Conservation (phyloP, 345 rosid species). For the Populus pruinosa region DNA sequence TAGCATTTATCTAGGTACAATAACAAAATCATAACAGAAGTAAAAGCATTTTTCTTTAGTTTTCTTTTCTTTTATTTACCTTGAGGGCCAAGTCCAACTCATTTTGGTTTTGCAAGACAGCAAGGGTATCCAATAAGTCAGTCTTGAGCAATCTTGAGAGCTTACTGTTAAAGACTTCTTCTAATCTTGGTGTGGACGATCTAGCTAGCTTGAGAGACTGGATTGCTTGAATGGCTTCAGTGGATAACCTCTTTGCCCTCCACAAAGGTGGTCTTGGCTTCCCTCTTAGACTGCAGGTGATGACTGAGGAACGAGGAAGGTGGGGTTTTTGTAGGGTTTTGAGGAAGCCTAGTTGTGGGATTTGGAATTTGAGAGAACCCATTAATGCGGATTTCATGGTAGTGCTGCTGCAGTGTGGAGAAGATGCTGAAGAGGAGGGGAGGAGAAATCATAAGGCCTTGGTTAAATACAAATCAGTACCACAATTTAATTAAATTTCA, state of each 20-base stretch:
- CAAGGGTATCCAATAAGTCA: conserved; percentile 47
- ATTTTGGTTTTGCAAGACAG: conserved; percentile 47
- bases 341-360: conserved; percentile 13
- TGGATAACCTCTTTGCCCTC: conserved; percentile 47
- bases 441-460: too few relatives aligned
- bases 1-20: background rate
- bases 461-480: too few relatives aligned
- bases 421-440: too few relatives aligned
- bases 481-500: too few relatives aligned
- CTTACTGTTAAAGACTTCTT: conserved; percentile 26
- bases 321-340: background rate
- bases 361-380: conserved; percentile 12
- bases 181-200: conserved; percentile 33
- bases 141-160: conserved; percentile 54
- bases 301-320: conserved; percentile 3
- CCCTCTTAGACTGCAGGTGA: conserved; percentile 47
- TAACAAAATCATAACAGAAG: background rate
- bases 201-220: conserved; percentile 58
- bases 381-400: background rate
- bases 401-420: background rate
- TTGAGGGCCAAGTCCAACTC: conserved; percentile 47
- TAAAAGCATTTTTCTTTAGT: background rate
- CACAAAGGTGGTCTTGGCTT: conserved; percentile 30
- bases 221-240: conserved; percentile 57
- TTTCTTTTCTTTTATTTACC: conserved; percentile 15